Evolutionary conservation across 2,329 filamentous ascomycete species (phyloP).

Genomic region (Penicillium sp.): DNA sequence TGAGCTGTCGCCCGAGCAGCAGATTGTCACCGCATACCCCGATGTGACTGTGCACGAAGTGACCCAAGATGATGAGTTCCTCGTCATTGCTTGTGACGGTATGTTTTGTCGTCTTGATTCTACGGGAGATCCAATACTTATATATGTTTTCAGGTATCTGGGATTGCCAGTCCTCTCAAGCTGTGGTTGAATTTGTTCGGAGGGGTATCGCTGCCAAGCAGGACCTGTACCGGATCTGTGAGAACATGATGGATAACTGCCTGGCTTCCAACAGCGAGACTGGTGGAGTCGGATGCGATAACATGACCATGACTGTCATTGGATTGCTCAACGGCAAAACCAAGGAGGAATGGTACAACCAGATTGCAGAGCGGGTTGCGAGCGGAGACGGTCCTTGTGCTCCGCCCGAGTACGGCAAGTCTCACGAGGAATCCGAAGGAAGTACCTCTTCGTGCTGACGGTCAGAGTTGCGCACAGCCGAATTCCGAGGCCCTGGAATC

Average conservation of each 20-base stretch:
- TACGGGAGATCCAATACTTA: background rate
- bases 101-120: slow-evolving; percentile 35
- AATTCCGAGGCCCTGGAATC: slow-evolving; percentile 79
- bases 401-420: slow-evolving; percentile 98
- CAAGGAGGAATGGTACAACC: slow-evolving; percentile 98
- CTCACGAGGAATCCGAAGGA: slow-evolving; percentile 46
- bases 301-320: slow-evolving; percentile 97
- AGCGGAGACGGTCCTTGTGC: slow-evolving; percentile 97
- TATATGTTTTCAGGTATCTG: slow-evolving; percentile 74
- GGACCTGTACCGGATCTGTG: slow-evolving; percentile 89
- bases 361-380: slow-evolving; percentile 88
- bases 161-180: slow-evolving; percentile 98
- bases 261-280: slow-evolving; percentile 97
- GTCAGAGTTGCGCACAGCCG: slow-evolving; percentile 57
- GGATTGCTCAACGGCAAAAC: slow-evolving; percentile 86
- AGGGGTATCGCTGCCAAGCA: slow-evolving; percentile 96
- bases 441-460: slow-evolving; percentile 44
- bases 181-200: slow-evolving; percentile 93
- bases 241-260: slow-evolving; percentile 99
- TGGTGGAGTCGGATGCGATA: slow-evolving; percentile 96
- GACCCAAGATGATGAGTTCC: slow-evolving; percentile 90
- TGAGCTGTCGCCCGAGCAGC: slow-evolving; percentile 93
- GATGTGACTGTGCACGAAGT: slow-evolving; percentile 92
- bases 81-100: slow-evolving; percentile 93
- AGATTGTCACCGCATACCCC: slow-evolving; percentile 96